Percentiles rank a stretch among this genome's conserved stretches.
Conservation (phyloP, 139 green algal genomes). For the Chlorokybus atmophyticus region DNA sequence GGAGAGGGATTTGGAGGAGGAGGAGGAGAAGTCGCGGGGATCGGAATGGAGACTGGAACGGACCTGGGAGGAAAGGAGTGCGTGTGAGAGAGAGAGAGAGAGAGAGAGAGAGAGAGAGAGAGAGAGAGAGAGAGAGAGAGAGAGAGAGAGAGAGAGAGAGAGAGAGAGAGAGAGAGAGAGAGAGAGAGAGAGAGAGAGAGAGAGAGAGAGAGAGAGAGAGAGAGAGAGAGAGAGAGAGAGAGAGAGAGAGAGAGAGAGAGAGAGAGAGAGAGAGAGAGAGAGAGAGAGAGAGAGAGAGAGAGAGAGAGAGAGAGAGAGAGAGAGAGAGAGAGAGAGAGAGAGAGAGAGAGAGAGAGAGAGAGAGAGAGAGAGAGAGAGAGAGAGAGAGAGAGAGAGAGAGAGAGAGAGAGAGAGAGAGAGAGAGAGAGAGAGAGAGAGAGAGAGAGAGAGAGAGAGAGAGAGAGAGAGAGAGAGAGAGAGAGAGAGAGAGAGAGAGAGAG, state of each 20-base stretch:
- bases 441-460: slow-evolving; percentile 3
- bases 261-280: slow-evolving; percentile 3
- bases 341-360: slow-evolving; percentile 50
- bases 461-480: slow-evolving; percentile 3
- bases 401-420: slow-evolving; percentile 7
- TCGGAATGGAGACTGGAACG: too few relatives aligned
- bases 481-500: slow-evolving; percentile 3
- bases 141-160: slow-evolving; percentile 3
- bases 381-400: neutral
- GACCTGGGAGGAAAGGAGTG: too few relatives aligned
- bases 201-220: neutral
- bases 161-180: slow-evolving; percentile 3
- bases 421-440: neutral
- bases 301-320: slow-evolving; percentile 3
- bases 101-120: slow-evolving; percentile 3
- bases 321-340: slow-evolving; percentile 11
- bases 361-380: slow-evolving; percentile 29
- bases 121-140: slow-evolving; percentile 3
- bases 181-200: neutral
- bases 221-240: slow-evolving; percentile 3
- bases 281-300: slow-evolving; percentile 1
- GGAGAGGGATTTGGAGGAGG: too few relatives aligned
- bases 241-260: slow-evolving; percentile 3
- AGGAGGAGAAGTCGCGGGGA: too few relatives aligned
- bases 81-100: neutral